phyloP scores from a whole-genome alignment of 1,284 basidiomycete species.

The Megacollybia platyphylla region DNA sequence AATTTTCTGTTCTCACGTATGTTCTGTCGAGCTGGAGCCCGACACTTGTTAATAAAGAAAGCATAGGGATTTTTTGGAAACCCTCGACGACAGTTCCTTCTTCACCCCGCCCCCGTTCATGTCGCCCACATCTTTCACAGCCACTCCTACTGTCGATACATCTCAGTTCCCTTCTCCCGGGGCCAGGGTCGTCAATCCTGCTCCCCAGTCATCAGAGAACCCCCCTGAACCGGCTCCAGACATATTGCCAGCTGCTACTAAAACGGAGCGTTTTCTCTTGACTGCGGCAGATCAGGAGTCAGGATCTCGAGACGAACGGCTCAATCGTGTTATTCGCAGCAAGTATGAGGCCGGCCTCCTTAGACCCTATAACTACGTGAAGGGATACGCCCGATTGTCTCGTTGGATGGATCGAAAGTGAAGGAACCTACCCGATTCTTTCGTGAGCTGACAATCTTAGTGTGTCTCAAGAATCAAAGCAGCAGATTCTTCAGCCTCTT shows the following conservation, averaged over 20 bases:
- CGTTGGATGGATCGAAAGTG: slow-evolving; percentile 94
- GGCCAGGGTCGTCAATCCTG: slow-evolving; percentile 9
- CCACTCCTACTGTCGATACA: background rate
- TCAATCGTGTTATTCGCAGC: slow-evolving; percentile 87
- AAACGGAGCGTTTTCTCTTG: slow-evolving; percentile 81
- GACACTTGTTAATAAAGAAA: slow-evolving; percentile 1
- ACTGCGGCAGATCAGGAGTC: slow-evolving; percentile 93
- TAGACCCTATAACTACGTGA: slow-evolving; percentile 95
- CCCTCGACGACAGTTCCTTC: slow-evolving; percentile 61
- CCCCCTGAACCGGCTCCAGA: slow-evolving; percentile 16
- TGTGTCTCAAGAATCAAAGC: slow-evolving; percentile 81
- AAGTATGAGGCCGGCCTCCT: slow-evolving; percentile 95
- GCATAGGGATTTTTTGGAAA: slow-evolving; percentile 68
- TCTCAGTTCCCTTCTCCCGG: slow-evolving; percentile 5
- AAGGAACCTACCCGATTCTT: slow-evolving; percentile 1
- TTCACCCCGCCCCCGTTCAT: slow-evolving; percentile 42
- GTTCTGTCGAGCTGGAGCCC: slow-evolving; percentile 14
- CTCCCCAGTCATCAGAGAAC: slow-evolving; percentile 7
- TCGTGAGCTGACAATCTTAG: slow-evolving; percentile 20
- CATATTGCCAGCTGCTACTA: slow-evolving; percentile 54
- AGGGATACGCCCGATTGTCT: slow-evolving; percentile 80
- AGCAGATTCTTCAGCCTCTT: slow-evolving; percentile 81
- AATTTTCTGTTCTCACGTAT: slow-evolving; percentile 72
- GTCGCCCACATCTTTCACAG: slow-evolving; percentile 15
- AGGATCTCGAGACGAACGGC: slow-evolving; percentile 81